Evolutionary conservation across 83 land plant species (phyloP), one percentile per base, ranked within the genome.

Genomic region (Thuja plicata): DNA sequence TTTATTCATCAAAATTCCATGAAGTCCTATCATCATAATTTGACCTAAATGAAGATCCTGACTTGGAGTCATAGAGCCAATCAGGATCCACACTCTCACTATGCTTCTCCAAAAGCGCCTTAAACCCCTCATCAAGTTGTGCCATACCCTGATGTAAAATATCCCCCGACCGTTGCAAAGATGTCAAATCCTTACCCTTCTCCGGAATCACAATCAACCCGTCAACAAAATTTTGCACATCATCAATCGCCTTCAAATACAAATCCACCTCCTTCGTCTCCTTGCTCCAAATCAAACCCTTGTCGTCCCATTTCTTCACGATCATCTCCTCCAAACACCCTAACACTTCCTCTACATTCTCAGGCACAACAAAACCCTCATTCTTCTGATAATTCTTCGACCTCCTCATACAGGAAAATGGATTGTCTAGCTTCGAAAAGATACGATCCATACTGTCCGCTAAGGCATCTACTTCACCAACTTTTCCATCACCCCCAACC

Each of bases 111-210:
- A 97, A 89, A 54, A 95, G 79, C 89, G 92, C 79, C 50, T 60
- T 88, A 73, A 97, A 93, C 91, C 93, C 98, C 30, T 94, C 97
- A 87, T 94, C 96, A 43, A 97, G 93, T 87, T 96, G 95, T 17
- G 85, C 88, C 97, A 97, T 95, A 3, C 94, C 94, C 40, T 87
- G 89, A 76, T 95, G 91, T 83, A 95, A 94, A 87, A 93, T 79
- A 89, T 88, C 88, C 83, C 93, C 89, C 30, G 92, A 92, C 41
- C 79, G 88, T 15, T 55, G 38, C 17, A 92, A 45, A 19, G 91
- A 87, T 57, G 87, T 86, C 55, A 70, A 40, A 46, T 88, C 89
- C 2, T 90, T 32, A 24, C 54, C 85, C 37, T 88, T 50, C 15
- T 76, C 86, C 78, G 88, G 82, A 60, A 78, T 35, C 54, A 43